These are phyloP conservation scores for Nigrospora oryzae DNA, from an alignment of 2,329 filamentous ascomycete genomes.

Conservation along the genomic window DNA sequence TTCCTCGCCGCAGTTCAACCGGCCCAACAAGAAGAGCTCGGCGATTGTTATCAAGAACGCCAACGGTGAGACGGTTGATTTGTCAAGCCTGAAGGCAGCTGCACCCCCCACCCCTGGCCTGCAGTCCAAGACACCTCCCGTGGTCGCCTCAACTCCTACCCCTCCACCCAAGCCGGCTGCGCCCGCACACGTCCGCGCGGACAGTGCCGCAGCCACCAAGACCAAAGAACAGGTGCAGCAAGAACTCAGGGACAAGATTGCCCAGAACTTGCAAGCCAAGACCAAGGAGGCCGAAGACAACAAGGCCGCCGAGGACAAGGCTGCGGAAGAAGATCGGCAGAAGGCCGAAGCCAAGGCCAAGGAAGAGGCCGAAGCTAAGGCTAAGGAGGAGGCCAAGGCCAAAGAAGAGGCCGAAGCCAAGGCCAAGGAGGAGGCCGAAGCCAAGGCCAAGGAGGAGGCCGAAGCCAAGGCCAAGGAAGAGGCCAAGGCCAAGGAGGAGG, in stretches of 20 bases:
- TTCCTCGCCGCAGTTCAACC: constrained; percentile 36
- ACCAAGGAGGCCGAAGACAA: constrained; percentile 13
- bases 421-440: constrained; percentile 14
- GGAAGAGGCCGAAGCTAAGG: constrained; percentile 16
- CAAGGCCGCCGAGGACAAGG: constrained; percentile 14
- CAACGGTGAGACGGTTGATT: constrained; percentile 68
- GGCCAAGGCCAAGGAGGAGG: constrained; percentile 22
- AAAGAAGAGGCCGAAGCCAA: constrained; percentile 17
- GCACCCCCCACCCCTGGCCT: constrained; percentile 46
- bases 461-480: constrained; percentile 14
- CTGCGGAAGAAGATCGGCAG: constrained; percentile 17
- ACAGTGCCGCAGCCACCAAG: constrained; percentile 61
- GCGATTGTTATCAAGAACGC: constrained; percentile 80
- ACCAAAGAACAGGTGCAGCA: constrained; percentile 73
- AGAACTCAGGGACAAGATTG: constrained; percentile 74
- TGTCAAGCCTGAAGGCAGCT: constrained; percentile 51
- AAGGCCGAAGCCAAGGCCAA: constrained; percentile 12
- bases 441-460: constrained; percentile 20
- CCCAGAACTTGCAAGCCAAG: constrained; percentile 15
- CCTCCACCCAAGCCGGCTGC: constrained; percentile 71
- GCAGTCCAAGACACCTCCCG: constrained; percentile 57
- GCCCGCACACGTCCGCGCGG: constrained; percentile 56
- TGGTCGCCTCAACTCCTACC: constrained; percentile 68
- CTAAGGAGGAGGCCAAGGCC: constrained; percentile 17
- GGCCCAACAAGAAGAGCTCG: constrained; percentile 54